phyloP scores from a whole-genome alignment of 768 basidiomycete genomes.

The Amanita exitialis region DNA sequence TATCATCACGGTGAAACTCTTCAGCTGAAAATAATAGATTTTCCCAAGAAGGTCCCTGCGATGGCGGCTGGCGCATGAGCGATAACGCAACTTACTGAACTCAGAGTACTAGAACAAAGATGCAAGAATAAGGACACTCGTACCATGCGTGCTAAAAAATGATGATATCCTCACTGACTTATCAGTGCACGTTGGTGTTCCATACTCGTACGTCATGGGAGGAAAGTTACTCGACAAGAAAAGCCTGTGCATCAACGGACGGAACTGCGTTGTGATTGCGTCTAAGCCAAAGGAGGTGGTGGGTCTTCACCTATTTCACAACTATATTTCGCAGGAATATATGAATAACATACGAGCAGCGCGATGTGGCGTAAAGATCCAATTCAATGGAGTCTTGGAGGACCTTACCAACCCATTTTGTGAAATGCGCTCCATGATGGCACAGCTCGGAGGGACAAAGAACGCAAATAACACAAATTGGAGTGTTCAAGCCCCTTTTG shows the following conservation, averaged over 20 bases:
- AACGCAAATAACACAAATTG: not conserved
- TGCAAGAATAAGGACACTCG: not conserved
- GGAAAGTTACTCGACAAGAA: not conserved
- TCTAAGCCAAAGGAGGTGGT: not conserved
- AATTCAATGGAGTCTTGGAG: not conserved
- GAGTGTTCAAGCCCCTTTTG: not conserved
- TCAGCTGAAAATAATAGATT: not conserved
- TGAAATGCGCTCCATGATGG: not conserved
- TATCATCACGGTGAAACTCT: not conserved
- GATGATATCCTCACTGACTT: not conserved
- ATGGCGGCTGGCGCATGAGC: not conserved
- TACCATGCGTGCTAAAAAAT: not conserved
- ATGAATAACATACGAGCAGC: not conserved
- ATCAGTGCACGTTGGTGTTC: not conserved
- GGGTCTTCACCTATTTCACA: not conserved
- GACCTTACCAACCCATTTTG: not conserved
- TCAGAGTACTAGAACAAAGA: not conserved
- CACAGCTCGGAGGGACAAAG: not conserved
- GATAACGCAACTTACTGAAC: not conserved
- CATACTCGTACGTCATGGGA: not conserved
- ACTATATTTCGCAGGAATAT: not conserved
- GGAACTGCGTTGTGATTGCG: not conserved
- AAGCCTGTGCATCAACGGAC: not conserved
- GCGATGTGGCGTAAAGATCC: not conserved
- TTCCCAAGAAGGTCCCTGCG: not conserved